A percentile compares a stretch with the other conserved stretches of the same genome.
These are phyloP conservation scores for Tricholoma saponaceum DNA, from an alignment of 768 basidiomycete genomes.

Conservation along the genomic window DNA sequence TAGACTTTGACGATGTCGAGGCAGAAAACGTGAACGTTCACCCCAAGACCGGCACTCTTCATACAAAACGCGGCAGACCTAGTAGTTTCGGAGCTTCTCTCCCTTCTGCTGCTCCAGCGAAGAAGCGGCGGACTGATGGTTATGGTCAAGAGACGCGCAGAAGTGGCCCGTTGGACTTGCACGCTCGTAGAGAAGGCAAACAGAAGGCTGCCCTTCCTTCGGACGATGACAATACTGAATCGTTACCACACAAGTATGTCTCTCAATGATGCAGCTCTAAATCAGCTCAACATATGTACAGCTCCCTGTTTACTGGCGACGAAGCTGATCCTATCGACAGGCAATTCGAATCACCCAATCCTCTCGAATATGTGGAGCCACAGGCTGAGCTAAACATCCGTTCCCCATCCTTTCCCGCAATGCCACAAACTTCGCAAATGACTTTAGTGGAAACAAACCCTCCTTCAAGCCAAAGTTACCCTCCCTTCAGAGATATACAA, in stretches of 20 bases:
- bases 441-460: conserved; percentile 10
- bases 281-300: not conserved
- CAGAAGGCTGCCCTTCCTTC: not conserved
- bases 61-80: not conserved
- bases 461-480: not conserved
- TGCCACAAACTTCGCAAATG: conserved; percentile 13
- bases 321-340: not conserved
- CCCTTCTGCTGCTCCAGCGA: not conserved
- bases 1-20: not conserved
- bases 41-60: not conserved
- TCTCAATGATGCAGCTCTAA: not conserved
- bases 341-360: not conserved
- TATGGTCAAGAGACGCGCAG: not conserved
- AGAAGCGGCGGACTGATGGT: not conserved
- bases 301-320: not conserved
- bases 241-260: not conserved
- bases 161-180: not conserved
- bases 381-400: not conserved
- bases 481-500: not conserved
- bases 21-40: not conserved
- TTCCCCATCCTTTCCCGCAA: not conserved
- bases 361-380: not conserved
- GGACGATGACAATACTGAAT: not conserved
- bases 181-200: not conserved
- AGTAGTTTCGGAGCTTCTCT: not conserved